phyloP scores from a whole-genome alignment of 2,329 filamentous ascomycete genomes.

The Westerdykella aurantiaca region DNA sequence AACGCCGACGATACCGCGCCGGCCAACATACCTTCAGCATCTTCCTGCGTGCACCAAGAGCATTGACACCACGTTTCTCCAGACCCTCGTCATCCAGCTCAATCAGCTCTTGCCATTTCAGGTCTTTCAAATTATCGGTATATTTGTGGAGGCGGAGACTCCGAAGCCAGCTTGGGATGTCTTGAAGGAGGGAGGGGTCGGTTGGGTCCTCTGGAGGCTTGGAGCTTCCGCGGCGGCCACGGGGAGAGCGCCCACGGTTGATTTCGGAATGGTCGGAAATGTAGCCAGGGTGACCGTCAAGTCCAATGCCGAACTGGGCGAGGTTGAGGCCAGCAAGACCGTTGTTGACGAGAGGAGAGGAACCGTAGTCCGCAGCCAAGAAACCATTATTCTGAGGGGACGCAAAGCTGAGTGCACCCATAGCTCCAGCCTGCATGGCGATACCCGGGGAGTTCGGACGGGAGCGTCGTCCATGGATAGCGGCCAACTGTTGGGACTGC shows the following conservation, averaged over 20 bases:
- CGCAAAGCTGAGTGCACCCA: constrained; percentile 65
- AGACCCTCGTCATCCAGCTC: constrained; percentile 89
- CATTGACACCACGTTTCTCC: constrained; percentile 89
- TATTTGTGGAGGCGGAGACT: constrained; percentile 97
- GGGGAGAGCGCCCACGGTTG: constrained; percentile 80
- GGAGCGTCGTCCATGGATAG: constrained; percentile 74
- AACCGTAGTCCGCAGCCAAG: constrained; percentile 76
- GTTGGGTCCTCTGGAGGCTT: constrained; percentile 98
- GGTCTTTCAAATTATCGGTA: constrained; percentile 94
- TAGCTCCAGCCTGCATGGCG: constrained; percentile 60
- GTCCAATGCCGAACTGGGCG: constrained; percentile 57
- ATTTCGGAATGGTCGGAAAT: constrained; percentile 92
- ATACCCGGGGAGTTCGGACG: constrained; percentile 86
- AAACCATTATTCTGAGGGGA: constrained; percentile 95
- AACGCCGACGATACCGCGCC: background rate
- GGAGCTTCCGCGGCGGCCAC: constrained; percentile 86
- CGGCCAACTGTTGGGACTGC: constrained; percentile 73
- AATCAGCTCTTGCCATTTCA: constrained; percentile 91
- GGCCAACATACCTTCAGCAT: constrained; percentile 74
- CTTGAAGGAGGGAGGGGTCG: constrained; percentile 80
- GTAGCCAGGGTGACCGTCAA: constrained; percentile 59
- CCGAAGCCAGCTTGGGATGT: constrained; percentile 93
- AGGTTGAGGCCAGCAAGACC: constrained; percentile 67
- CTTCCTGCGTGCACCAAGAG: constrained; percentile 88
- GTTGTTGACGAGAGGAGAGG: constrained; percentile 63